Conservation (phyloP, 2,329 filamentous ascomycete genomes). For the Stagonosporopsis tanaceti region DNA sequence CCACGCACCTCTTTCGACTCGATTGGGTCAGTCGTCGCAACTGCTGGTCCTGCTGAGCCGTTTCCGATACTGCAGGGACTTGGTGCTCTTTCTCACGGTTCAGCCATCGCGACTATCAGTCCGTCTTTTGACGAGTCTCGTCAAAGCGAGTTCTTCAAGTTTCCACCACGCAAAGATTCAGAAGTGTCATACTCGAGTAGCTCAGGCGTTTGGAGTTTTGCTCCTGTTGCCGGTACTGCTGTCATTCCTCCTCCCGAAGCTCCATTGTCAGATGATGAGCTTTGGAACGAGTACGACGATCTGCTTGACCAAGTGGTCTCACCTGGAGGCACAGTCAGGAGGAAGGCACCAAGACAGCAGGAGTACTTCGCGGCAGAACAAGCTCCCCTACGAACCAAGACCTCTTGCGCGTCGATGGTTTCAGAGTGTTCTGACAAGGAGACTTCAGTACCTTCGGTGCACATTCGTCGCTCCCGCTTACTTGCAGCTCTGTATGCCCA, state of each 20-base stretch:
- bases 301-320: slow-evolving; percentile 75
- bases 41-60: slow-evolving; percentile 40
- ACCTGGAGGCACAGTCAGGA: slow-evolving; percentile 11
- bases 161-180: slow-evolving; percentile 77
- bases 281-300: slow-evolving; percentile 95
- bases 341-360: slow-evolving; percentile 18
- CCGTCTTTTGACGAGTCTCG: slow-evolving; percentile 39
- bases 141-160: slow-evolving; percentile 74
- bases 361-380: slow-evolving; percentile 43
- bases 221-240: slow-evolving; percentile 66
- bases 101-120: slow-evolving; percentile 49
- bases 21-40: slow-evolving; percentile 36
- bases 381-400: slow-evolving; percentile 37
- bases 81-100: slow-evolving; percentile 45
- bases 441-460: slow-evolving; percentile 47
- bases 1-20: slow-evolving; percentile 45
- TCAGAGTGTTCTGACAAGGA: slow-evolving; percentile 43
- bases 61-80: slow-evolving; percentile 48
- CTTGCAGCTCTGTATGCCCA: slow-evolving; percentile 60
- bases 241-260: slow-evolving; percentile 69
- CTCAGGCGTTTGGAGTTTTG: slow-evolving; percentile 67
- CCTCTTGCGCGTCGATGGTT: slow-evolving; percentile 28
- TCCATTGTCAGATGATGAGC: slow-evolving; percentile 79
- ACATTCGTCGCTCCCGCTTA: slow-evolving; percentile 59
- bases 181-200: slow-evolving; percentile 71